Base-by-base conservation (phyloP, 805 yeast species). In the Yarrowia sp. region DNA sequence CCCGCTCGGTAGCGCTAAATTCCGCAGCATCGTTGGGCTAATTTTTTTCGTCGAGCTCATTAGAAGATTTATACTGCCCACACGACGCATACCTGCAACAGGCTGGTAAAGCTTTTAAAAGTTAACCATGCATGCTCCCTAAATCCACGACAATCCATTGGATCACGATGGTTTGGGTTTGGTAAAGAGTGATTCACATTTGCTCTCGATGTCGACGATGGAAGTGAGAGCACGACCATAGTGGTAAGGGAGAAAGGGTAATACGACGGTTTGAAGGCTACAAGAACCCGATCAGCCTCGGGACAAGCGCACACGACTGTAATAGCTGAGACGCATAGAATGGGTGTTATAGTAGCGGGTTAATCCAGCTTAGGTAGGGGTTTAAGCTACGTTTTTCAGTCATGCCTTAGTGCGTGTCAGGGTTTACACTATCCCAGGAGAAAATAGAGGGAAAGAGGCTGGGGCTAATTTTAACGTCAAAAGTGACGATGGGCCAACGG, bases 131-230 rank as follows among this genome's bases (percentile, higher is more conserved):
- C 58, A 51, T 36, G 35, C 35, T 36, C 58, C 18, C 58, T 14
- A 14, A 50, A 51, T 51, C 42, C 43, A 36, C 18, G 35, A 9
- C 33, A 18, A 8, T 36, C 58, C 18, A 51, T 51, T 51, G 58
- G 58, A 6, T 36, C 58, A 7, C 5, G 43, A 22, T 4, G 15
- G 43, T 51, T 36, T 51, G 43, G 58, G 43, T 50, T 50, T 35
- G n/a, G 7, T 38, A 15, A 6, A 38, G 17, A 18, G 18, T 22
- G 43, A 14, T 22, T 15, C 33, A 51, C 43, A n/a, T 48, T 48
- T 51, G 58, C 58, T 51, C 58, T 51, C 58, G 43, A 36, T 51
- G 58, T 36, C 58, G 58, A 51, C 43, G 43, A 36, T 36, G 58
- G 10, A 13, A 51, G 58, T 50, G 33, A 48, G 57, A 11, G 41